Base-by-base conservation (phyloP, 1,139 yeast genomes). In the Yamadazyma oceani region DNA sequence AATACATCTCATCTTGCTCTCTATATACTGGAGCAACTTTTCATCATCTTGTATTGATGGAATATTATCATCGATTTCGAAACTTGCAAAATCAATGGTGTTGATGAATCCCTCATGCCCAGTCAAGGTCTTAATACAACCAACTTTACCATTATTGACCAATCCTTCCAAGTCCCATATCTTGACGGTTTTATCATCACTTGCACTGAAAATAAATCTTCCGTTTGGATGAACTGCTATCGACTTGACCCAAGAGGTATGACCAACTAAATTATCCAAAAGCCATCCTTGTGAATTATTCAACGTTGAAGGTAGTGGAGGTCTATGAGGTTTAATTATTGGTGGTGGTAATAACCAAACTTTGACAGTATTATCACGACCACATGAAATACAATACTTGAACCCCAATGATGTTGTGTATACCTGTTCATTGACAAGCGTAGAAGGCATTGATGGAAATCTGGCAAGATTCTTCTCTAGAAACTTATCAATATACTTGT, bases 231-330 rank as follows among this genome's bases (percentile, higher is more conserved):
- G 96, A 35, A 86, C 65, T 8, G 67, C 69, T 13, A 88, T 54
- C 9, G 81, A 75, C 45, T 85, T 78, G 1, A 90, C 85, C 97
- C 97, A 90, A 13, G 95, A 86, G 40, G 81, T 80, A 59, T 90
- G 97, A 1, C 95, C 97, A 11, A 60, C 55, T 39, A 83, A 64
- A 31, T 62, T 71, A 15, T 75, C 69, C 1, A 89, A 57, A 24
- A 78, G 63, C 57, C 74, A 74, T 2, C 86, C 90, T 35, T 81
- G 79, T 1, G 90, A 79, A 46, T 75, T 46, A 63, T 64, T 70
- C 19, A 58, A 50, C 27, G 56, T 55, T 0, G 81, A 64, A 0
- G 89, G 85, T 34, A 70, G 52, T 4, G 88, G 89, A 9, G 73
- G 63, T 25, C 80, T 64, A 46, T 79, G 80, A 2, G 81, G 74